These are phyloP conservation scores for Paramecium sonneborni DNA, from an alignment of 73 alveolate species.

Conservation along the genomic window DNA sequence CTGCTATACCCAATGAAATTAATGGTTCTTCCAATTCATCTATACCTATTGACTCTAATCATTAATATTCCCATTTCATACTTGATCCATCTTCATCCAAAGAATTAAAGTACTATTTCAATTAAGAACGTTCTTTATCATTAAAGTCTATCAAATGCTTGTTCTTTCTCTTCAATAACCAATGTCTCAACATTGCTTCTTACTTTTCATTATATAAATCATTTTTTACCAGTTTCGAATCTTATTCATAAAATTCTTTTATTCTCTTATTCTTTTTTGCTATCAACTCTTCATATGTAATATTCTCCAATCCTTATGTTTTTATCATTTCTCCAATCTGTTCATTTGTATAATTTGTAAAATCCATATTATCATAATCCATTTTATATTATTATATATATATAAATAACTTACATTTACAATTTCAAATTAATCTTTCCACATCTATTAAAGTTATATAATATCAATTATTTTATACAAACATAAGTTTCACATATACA, in stretches of 20 bases:
- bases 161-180: constrained; percentile 82
- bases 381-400: neutral
- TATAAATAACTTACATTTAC: too few relatives aligned
- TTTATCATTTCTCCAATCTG: constrained; percentile 21
- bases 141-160: constrained; percentile 83
- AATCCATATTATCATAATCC: constrained; percentile 28
- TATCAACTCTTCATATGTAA: constrained; percentile 22
- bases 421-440: too few relatives aligned
- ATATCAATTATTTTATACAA: too few relatives aligned
- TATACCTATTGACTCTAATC: constrained; percentile 82
- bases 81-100: constrained; percentile 86
- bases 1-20: constrained; percentile 95
- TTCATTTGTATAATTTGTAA: neutral
- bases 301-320: constrained; percentile 14
- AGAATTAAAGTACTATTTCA: constrained; percentile 81
- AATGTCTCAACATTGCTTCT: constrained; percentile 69
- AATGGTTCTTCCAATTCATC: constrained; percentile 94
- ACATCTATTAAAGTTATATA: too few relatives aligned
- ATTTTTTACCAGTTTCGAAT: constrained; percentile 12
- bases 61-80: neutral
- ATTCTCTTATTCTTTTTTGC: constrained; percentile 41
- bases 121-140: constrained; percentile 79
- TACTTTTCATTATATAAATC: neutral
- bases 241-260: constrained; percentile 45
- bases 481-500: neutral